Evolutionary conservation across 495 filamentous ascomycete species (phyloP), one percentile per base, ranked within the genome.

Genomic region (Tuber microsphaerosporum): DNA sequence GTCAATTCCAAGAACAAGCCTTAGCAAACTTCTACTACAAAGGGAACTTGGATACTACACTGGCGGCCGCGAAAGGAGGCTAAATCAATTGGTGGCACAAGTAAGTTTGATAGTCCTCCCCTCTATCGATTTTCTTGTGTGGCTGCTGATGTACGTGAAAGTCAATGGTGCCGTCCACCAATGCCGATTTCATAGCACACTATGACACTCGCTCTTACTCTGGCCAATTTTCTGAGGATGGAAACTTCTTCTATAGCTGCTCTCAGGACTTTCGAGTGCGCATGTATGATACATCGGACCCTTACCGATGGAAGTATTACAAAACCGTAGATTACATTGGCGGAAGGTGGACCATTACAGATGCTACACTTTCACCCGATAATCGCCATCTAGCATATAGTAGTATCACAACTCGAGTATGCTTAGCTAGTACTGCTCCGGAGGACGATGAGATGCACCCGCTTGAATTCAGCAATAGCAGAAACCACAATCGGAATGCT

Each of bases 271-370:
- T 95, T 84, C 90, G 88, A 74, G 93, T 99, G 20, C 91, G 94
- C 34, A 93, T 99, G 92, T 99, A 98, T 83, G 95, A 99, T 82
- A 97, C 95, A 0, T 96, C 93, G 2, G 97, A 97, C 75, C 95
- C 95, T 0, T 96, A 94, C 82, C 88, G 92, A 73, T 99, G 95
- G 95, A 91, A 90, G 80, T 94, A 97, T 83, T 97, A 97, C 85
- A 98, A 97, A 84, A 94, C 92, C 0, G 93, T 94, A 16, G 84
- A 88, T 31, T 97, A 97, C 84, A 92, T 92, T 5, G 91, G 89
- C 74, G 95, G 93, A 4, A 89, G 91, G 76, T 99, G 95, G 95
- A 98, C 94, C 3, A 91, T 99, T 78, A 99, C 94, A 17, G 95
- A 99, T 85, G 94, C 95, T 42, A 91, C 90, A 8, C 84, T 99